These are phyloP conservation scores for Wickerhamomyces rabaulensis DNA, from an alignment of 805 yeast species.

Conservation along the genomic window DNA sequence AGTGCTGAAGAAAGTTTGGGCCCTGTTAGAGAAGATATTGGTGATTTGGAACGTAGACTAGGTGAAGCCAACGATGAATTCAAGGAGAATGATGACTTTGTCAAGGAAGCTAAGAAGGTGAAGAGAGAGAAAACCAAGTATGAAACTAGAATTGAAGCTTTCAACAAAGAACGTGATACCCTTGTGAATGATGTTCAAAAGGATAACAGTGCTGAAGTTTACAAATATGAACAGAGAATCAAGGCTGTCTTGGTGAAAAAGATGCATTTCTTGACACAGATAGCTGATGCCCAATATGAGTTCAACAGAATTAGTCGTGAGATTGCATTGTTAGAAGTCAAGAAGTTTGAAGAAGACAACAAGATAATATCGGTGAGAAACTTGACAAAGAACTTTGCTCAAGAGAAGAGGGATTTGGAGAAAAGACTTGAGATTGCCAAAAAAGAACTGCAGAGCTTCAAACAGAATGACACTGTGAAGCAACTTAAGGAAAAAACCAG, in stretches of 20 bases:
- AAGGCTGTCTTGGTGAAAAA: conserved; percentile 17
- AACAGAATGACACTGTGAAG: conserved; percentile 21
- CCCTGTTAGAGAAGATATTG: conserved; percentile 3
- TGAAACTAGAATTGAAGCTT: conserved; percentile 23
- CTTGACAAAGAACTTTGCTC: conserved; percentile 26
- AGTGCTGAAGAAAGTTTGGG: conserved; percentile 7
- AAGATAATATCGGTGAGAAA: conserved; percentile 27
- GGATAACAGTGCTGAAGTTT: conserved; percentile 36
- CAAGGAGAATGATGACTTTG: conserved; percentile 2
- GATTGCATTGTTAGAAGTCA: conserved; percentile 23
- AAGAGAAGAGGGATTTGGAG: conserved; percentile 24
- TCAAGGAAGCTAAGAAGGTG: conserved; percentile 6
- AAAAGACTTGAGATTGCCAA: conserved; percentile 25
- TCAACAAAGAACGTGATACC: conserved; percentile 27
- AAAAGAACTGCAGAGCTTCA: conserved; percentile 19
- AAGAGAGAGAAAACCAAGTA: conserved; percentile 16
- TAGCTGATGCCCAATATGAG: conserved; percentile 19
- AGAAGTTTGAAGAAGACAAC: conserved; percentile 35
- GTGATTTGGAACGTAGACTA: neutral
- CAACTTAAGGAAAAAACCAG: conserved; percentile 25
- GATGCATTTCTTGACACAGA: conserved; percentile 17
- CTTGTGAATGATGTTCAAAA: conserved; percentile 33
- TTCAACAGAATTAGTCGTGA: conserved; percentile 24
- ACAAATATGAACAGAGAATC: conserved; percentile 28
- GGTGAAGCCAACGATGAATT: neutral